Evolutionary conservation across 2,329 filamentous ascomycete genomes (phyloP).

Genomic region (Colletotrichum limetticola): DNA sequence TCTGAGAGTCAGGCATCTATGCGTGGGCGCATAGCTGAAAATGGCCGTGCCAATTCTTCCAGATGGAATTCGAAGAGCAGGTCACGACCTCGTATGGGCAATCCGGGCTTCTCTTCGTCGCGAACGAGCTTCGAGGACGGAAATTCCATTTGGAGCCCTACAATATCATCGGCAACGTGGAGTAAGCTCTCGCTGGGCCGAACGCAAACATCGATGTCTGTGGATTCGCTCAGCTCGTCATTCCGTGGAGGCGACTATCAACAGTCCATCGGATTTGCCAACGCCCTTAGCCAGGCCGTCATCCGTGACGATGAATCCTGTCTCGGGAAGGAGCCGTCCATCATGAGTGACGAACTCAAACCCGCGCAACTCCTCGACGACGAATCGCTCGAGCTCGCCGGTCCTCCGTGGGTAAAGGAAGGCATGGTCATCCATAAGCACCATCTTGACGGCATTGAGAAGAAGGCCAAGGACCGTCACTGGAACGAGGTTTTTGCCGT

Average conservation of each 20-base stretch:
- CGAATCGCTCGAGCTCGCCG: constrained; percentile 88
- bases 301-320: constrained; percentile 84
- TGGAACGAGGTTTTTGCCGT: constrained; percentile 98
- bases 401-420: constrained; percentile 98
- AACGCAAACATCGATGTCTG: constrained; percentile 90
- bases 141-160: constrained; percentile 89
- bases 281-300: constrained; percentile 94
- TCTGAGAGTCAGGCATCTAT: constrained; percentile 80
- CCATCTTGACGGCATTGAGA: constrained; percentile 89
- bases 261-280: constrained; percentile 97
- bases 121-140: constrained; percentile 94
- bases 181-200: constrained; percentile 93
- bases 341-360: constrained; percentile 69
- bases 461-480: constrained; percentile 91
- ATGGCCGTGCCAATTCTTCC: constrained; percentile 62
- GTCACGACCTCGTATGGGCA: constrained; percentile 79
- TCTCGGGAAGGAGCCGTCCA: constrained; percentile 57
- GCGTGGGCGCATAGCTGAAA: constrained; percentile 77
- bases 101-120: constrained; percentile 87
- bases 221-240: constrained; percentile 86
- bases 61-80: constrained; percentile 89
- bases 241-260: constrained; percentile 86
- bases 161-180: constrained; percentile 89
- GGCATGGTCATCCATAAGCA: constrained; percentile 97
- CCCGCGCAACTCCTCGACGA: constrained; percentile 83